These are phyloP conservation scores for Fraxinus sp. DNA, from an alignment of 305 asterid species.

Conservation along the genomic window DNA sequence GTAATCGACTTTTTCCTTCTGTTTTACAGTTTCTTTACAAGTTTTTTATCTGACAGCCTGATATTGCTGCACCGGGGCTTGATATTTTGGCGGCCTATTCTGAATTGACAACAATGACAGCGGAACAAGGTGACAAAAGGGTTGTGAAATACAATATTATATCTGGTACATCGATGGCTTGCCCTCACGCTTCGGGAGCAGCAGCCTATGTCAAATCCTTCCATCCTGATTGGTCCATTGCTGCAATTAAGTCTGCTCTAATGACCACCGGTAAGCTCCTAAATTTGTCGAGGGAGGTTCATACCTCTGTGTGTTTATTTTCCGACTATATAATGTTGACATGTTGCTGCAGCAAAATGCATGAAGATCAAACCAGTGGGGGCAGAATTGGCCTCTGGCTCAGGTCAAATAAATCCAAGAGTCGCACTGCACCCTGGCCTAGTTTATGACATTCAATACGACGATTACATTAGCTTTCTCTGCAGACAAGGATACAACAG, in stretches of 20 bases:
- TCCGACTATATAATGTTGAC: not conserved
- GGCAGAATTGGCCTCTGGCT: conserved; percentile 61
- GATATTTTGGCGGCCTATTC: conserved; percentile 69
- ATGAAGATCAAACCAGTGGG: conserved; percentile 49
- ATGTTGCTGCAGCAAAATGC: conserved; percentile 48
- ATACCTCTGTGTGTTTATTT: not conserved
- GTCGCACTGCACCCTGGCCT: conserved; percentile 76
- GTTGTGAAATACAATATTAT: conserved; percentile 40
- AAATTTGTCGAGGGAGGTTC: not conserved
- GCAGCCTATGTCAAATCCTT: conserved; percentile 77
- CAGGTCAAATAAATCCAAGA: conserved; percentile 64
- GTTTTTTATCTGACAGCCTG: conserved; percentile 48
- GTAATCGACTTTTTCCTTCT: not conserved
- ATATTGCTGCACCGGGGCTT: conserved; percentile 79
- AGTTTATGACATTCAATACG: conserved; percentile 47
- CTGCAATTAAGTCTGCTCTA: conserved; percentile 85
- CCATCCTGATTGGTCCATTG: conserved; percentile 74
- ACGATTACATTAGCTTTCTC: conserved; percentile 55
- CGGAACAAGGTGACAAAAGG: conserved; percentile 31
- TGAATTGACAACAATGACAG: conserved; percentile 23
- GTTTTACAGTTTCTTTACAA: not conserved
- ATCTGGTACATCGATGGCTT: conserved; percentile 90
- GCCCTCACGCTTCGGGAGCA: conserved; percentile 78
- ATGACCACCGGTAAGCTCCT: conserved; percentile 70
- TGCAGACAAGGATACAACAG: conserved; percentile 64